Base-by-base conservation (phyloP, 1,139 yeast species). In the Debaryomycetaceae sp. region DNA sequence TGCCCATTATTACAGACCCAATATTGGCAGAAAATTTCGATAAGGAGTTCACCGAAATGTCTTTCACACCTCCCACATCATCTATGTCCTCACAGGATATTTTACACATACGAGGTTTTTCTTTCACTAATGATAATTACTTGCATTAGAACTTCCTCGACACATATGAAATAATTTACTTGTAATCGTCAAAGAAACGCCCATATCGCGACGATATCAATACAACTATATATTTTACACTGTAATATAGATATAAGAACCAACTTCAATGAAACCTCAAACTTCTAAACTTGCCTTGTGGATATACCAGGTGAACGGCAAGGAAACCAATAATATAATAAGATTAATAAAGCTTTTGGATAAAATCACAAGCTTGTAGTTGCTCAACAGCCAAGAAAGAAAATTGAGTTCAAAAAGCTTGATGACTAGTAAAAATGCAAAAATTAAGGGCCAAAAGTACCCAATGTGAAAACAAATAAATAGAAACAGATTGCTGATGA, bases 21-120 rank as follows among this genome's bases (percentile, higher is more conserved):
- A 81, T 78, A 33, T 67, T 88, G 51, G 99, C 99, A 0, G 98
- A 93, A 62, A 93, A 93, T 60, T 93, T 93, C 61, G 95, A 93
- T 56, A 66, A 76, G 20, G 96, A 89, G 54, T 93, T 91, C 65
- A 91, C 98, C 0, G 82, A 79, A n/a, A 81, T 90, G 87, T 59
- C 69, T 2, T 68, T 74, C 50, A 71, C 78, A 1, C 79, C 78
- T 2, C 76, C 72, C 22, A 35, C 41, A 6, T 37, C 43, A n/a
- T 45, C 44, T 36, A 47, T 46, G 34, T 41, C 34, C 4, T 51
- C 49, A 41, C 47, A 56, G 36, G 75, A 72, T 45, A 63, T 72
- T 34, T 58, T 74, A 43, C 71, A 72, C 50, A 70, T 74, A 27
- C 66, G 69, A 37, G 78, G 74, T 14, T 74, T 74, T 46, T 68